These are phyloP conservation scores for Lenwebbia sp. DNA, from an alignment of 345 rosid species.

Conservation along the genomic window DNA sequence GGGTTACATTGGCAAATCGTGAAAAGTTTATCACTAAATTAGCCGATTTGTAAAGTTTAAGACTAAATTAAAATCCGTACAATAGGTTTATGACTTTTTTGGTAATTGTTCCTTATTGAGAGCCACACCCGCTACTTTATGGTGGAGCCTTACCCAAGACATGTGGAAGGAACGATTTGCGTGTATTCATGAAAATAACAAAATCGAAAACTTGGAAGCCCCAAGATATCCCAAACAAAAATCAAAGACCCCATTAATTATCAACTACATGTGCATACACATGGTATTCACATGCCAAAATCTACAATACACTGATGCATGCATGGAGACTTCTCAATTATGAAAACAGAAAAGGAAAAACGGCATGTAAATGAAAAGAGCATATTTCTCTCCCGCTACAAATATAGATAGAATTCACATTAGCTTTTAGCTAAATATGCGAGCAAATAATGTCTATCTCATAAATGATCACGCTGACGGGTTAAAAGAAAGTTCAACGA, in stretches of 20 bases:
- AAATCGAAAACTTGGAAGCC: background rate
- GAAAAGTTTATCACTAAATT: background rate
- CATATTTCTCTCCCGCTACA: background rate
- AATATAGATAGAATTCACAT: background rate
- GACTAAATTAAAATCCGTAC: accelerated
- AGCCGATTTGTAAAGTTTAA: background rate
- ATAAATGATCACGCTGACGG: background rate
- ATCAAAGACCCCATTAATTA: too few species aligned
- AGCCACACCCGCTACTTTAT: background rate
- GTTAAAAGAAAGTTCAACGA: background rate
- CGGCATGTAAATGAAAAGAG: background rate
- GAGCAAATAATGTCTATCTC: background rate
- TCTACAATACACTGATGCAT: background rate
- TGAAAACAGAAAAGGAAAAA: background rate
- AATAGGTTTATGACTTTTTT: too few species aligned
- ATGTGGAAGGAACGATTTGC: background rate
- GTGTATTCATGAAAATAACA: background rate
- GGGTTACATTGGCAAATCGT: background rate
- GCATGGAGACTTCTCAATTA: background rate
- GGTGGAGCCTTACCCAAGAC: background rate
- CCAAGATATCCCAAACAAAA: background rate
- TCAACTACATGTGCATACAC: background rate
- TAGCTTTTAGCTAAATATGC: background rate
- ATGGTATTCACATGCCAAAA: background rate
- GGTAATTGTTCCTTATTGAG: background rate